These are phyloP conservation scores for Globisporangium yorkense DNA, from an alignment of 352 stramenopile genomes.

Conservation along the genomic window DNA sequence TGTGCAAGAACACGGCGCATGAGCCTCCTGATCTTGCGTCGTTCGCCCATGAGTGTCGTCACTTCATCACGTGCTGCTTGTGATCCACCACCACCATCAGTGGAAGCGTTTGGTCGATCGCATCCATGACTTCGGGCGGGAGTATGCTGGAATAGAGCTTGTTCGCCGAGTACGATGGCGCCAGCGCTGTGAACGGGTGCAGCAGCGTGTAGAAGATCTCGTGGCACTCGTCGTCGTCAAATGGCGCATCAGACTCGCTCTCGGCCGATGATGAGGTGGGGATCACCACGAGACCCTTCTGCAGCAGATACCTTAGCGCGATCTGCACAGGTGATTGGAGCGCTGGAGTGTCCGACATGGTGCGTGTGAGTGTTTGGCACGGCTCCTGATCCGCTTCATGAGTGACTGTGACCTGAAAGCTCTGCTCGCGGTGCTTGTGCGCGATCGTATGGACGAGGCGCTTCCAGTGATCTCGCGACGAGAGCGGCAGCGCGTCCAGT, in stretches of 20 bases:
- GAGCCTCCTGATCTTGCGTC: background rate
- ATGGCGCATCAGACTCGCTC: conserved; percentile 3
- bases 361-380: conserved; percentile 25
- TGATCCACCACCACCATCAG: conserved; percentile 5
- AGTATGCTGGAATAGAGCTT: conserved; percentile 44
- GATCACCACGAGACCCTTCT: conserved; percentile 45
- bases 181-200: conserved; percentile 36
- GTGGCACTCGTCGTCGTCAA: conserved; percentile 15
- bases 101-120: conserved; percentile 29
- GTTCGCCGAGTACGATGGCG: conserved; percentile 34
- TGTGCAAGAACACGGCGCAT: background rate
- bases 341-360: conserved; percentile 16
- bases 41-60: no score
- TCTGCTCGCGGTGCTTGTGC: conserved; percentile 19
- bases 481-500: conserved; percentile 16
- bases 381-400: conserved; percentile 32
- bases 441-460: conserved; percentile 25
- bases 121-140: conserved; percentile 26
- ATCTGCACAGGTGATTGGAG: conserved; percentile 39
- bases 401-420: conserved; percentile 35
- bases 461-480: conserved; percentile 21
- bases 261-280: conserved; percentile 17
- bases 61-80: background rate
- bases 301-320: conserved; percentile 38
- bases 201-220: conserved; percentile 36